Evolutionary conservation across 768 basidiomycete genomes (phyloP), one percentile per base, ranked within the genome.

Genomic region (Coprinopsis sp.): DNA sequence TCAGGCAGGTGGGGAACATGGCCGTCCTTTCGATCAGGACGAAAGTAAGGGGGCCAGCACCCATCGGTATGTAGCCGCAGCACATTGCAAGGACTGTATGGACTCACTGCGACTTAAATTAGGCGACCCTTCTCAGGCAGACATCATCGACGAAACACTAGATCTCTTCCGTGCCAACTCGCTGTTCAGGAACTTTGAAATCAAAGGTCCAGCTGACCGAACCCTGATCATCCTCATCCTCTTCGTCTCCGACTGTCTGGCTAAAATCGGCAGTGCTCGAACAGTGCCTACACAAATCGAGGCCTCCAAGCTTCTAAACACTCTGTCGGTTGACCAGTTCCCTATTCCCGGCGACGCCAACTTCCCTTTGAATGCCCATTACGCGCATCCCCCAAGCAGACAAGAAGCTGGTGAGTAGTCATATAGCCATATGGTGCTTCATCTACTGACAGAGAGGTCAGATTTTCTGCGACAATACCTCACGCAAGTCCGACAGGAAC

Each of bases 161-260:
- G 90, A 95, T 69, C 82, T 98, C 50, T 99, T 99, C 71, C 88
- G 96, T 46, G 94, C 95, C 60, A 99, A 99, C 69, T 96, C 94
- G 29, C 85, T 99, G 51, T 99, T 99, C 71, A 87, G 96, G 60
- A 98, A 98, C 71, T 99, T 98, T 58, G 96, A 99, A 74, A 98
- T 99, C 79, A 95, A 97, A 64, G 94, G 93, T 14, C 90, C 91
- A 45, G 92, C 93, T 42, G 94, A 96, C 74, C 84, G 94, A 49
- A 83, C 91, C 31, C 78, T 99, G 60, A 98, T 99, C 73, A 81
- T 98, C 64, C 82, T 98, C 59, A 96, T 98, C 65, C 86, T 99
- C 63, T 99, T 87, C 71, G 82, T 97, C 59, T 97, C 94, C 36
- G 96, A 99, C 70, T 98, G 95, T 64, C 82, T 99, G 41, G 80